A percentile compares a stretch with the other conserved stretches of the same genome.
phyloP scores from a whole-genome alignment of 1,284 basidiomycete genomes.

The Rhodofomes roseus region DNA sequence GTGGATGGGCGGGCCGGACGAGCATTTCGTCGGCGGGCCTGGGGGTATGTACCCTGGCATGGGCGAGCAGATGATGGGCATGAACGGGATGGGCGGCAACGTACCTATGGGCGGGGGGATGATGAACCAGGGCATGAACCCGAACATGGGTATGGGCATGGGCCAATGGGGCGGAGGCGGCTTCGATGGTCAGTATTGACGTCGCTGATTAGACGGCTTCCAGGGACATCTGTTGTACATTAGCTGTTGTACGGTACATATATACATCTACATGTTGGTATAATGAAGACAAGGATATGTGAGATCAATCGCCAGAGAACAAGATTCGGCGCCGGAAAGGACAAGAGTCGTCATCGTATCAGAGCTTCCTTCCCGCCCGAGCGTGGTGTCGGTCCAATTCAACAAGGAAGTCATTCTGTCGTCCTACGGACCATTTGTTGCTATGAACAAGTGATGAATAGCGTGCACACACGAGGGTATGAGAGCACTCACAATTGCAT shows the following conservation, averaged over 20 bases:
- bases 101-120: constrained; percentile 14
- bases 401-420: constrained; percentile 15
- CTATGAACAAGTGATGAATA: neutral
- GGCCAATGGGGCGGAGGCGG: constrained; percentile 22
- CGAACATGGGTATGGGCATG: constrained; percentile 21
- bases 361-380: neutral
- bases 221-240: neutral
- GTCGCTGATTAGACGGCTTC: neutral
- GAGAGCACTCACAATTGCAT: constrained; percentile 52
- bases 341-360: neutral
- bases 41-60: constrained; percentile 22
- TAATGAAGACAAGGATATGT: neutral
- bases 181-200: constrained; percentile 14
- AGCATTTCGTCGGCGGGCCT: constrained; percentile 21
- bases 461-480: neutral
- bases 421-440: constrained; percentile 6
- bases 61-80: constrained; percentile 30
- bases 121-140: constrained; percentile 18
- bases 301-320: neutral
- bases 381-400: constrained; percentile 16
- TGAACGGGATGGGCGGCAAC: constrained; percentile 24
- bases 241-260: neutral
- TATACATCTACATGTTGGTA: neutral
- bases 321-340: neutral
- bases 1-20: constrained; percentile 22